Base-by-base conservation (phyloP, 1,139 yeast species). In the Geotrichum australiense region DNA sequence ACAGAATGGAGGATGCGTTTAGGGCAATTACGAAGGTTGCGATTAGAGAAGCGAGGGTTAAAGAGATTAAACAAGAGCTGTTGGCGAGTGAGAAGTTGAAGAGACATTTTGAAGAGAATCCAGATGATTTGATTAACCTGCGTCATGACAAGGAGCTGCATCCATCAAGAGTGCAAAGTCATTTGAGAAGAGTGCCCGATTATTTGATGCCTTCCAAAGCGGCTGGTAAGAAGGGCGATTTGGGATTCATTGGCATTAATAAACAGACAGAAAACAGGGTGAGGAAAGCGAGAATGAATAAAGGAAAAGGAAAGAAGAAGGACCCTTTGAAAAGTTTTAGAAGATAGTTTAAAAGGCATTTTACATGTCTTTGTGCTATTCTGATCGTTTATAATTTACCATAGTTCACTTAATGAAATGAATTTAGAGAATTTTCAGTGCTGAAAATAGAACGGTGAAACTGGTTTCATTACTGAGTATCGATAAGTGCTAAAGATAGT, bases 1-100 rank as follows among this genome's bases (percentile, higher is more conserved):
- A 93, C 63, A 80, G 99, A 71, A 79, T 89, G 67, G 97, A 91
- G 57, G 98, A 91, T 66, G 96, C 96, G 0, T 91, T 91, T 65
- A 76, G 97, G 64, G 85, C 97, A 0, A 94, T 93, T 22, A 91
- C 98, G 0, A 79, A 77, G 47, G 80, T 84, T 5, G 84, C 96
- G 1, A 76, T 93, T 21, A 78, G 97, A 63, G 97, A 91, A 58
- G 97, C 98, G 1, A 76, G 98, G 56, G 76, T 89, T 43, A 83
- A 79, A 59, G 99, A 93, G 61, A 73, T 93, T 60, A 83, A 84
- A 60, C 76, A 80, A 55, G 98, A 93, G 62, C 71, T 93, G 60
- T 69, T 93, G 49, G 78, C 89, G 34, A 83, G 94, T 51, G 96
- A 87, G 50, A 87, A 86, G 57, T 73, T 93, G 58, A 87, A 87